Percentiles rank a stretch among this genome's conserved stretches.
phyloP scores from a whole-genome alignment of 371 early-diverging fungal genomes.

The Circinella minor region DNA sequence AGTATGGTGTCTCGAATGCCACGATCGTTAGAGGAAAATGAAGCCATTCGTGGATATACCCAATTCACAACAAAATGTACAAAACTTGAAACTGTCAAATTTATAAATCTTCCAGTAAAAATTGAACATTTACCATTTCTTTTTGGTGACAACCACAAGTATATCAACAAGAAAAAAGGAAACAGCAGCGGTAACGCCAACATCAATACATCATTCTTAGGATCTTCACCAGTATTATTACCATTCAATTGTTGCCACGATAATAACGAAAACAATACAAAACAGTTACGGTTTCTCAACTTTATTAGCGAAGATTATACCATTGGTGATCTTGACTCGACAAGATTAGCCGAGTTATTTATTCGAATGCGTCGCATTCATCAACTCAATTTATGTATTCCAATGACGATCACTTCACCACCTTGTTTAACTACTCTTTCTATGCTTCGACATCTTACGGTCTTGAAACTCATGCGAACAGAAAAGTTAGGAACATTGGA shows the following conservation, averaged over 20 bases:
- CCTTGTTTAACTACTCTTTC: background rate
- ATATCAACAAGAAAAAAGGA: background rate
- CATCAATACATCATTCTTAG: background rate
- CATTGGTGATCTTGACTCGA: background rate
- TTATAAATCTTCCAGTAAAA: background rate
- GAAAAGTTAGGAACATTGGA: background rate
- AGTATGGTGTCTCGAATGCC: background rate
- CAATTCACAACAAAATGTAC: background rate
- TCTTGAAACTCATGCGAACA: background rate
- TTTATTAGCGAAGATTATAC: constrained; percentile 5
- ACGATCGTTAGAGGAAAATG: background rate
- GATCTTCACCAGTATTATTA: too few species aligned
- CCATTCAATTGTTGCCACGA: too few species aligned
- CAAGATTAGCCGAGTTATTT: background rate
- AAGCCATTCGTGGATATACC: background rate
- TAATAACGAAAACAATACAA: background rate
- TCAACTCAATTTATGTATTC: background rate
- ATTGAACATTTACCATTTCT: background rate
- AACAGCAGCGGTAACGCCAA: too few species aligned
- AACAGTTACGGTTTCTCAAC: background rate
- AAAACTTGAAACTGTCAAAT: background rate
- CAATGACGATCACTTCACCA: background rate
- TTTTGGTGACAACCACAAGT: background rate
- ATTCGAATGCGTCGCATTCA: background rate
- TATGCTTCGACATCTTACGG: background rate